These are phyloP conservation scores for Trichoderma guizhouense DNA, from an alignment of 2,329 filamentous ascomycete species.

Conservation along the genomic window DNA sequence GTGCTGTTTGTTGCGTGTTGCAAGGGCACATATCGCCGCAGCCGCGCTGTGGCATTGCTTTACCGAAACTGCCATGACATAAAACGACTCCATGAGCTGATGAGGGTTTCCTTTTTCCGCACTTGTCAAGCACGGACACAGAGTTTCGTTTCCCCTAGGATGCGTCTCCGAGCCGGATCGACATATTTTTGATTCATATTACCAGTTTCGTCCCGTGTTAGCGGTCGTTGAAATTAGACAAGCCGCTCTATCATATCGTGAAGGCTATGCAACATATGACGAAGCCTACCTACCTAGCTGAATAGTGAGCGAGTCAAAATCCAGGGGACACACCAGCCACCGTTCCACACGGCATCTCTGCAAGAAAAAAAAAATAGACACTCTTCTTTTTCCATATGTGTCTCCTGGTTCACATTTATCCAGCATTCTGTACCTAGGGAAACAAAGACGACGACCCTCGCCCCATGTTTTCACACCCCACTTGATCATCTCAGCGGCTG, in stretches of 20 bases:
- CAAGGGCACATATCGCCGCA: background rate
- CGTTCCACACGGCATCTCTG: background rate
- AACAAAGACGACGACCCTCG: background rate
- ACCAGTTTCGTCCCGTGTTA: background rate
- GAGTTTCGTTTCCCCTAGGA: background rate
- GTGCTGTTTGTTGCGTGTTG: background rate
- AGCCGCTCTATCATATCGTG: background rate
- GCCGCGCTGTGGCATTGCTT: background rate
- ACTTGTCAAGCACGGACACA: background rate
- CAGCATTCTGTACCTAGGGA: background rate
- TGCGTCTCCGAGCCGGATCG: background rate
- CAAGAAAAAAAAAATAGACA: background rate
- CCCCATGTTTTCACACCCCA: background rate
- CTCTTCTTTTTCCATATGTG: background rate
- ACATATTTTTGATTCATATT: background rate
- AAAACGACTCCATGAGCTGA: background rate
- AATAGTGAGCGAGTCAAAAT: background rate
- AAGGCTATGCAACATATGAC: background rate
- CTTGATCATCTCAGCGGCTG: background rate
- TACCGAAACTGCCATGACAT: background rate
- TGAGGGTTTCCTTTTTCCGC: background rate
- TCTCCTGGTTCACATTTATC: background rate
- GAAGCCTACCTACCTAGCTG: background rate
- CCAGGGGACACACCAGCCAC: background rate
- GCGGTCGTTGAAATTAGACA: background rate